Base-by-base conservation (phyloP, 1,284 basidiomycete species). In the Mycosarcoma mackinlayi region DNA sequence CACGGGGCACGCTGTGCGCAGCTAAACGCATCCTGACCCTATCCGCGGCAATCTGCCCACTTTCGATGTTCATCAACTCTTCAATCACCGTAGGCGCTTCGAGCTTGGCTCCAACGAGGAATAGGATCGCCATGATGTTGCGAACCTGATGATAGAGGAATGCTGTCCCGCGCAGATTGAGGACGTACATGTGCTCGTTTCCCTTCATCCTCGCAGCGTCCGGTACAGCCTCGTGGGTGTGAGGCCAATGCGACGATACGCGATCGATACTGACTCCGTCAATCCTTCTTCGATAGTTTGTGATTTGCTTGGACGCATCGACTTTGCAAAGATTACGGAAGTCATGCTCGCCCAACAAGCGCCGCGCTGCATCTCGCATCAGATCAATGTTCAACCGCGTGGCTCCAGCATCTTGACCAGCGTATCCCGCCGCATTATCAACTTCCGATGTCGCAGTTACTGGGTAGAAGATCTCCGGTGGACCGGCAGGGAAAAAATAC, bases 121-220 rank as follows among this genome's bases (percentile, higher is more conserved):
- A 92, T 14, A 98, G 86, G 44, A 96, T 84, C 2, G 92, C 92
- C 88, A 98, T 91, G 83, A 98, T 97, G 82, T 97, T 93, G 38
- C 95, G 88, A 11, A 98, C 96, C 86, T 98, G 95, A 84, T 99
- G 93, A 84, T 96, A 98, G 38, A 98, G 85, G 82, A 97, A 97
- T 0, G 94, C 94, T 0, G 87, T 90, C 1, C 94, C 94, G 37
- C 91, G 85, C 33, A 98, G 88, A 82, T 98, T 92, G 73, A 98
- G 87, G 24, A 94, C 92, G 75, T 89, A 89, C 75, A 78, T 78
- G 14, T 53, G 49, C 46, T 81, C 79, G 18, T 50, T 47, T 21
- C 54, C 84, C 77, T 40, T 35, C 44, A 11, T 25, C 50, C 5
- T 33, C 11, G 5, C n/a, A n/a, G n/a, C n/a, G n/a, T n/a, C n/a